A percentile compares a stretch with the other conserved stretches of the same genome.
phyloP scores from a whole-genome alignment of 768 basidiomycete genomes.

The Lactifluus volemus region DNA sequence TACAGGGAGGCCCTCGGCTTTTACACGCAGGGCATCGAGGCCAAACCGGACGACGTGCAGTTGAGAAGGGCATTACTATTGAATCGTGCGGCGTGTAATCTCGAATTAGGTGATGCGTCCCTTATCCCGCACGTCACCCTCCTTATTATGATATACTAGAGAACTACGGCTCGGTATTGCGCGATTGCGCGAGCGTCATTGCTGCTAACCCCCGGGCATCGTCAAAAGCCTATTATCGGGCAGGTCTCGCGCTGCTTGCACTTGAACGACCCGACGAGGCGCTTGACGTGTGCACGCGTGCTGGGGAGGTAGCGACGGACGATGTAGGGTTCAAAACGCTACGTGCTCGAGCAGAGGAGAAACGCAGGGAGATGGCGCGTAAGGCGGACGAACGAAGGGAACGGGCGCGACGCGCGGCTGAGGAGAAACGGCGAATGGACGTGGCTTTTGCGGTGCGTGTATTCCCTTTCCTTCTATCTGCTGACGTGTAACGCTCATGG shows the following conservation, averaged over 20 bases:
- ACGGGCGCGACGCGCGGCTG: slow-evolving; percentile 39
- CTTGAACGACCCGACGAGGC: slow-evolving; percentile 75
- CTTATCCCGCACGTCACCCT: neutral
- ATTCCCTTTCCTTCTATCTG: too few relatives aligned
- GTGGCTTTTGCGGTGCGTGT: slow-evolving; percentile 55
- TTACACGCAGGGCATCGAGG: slow-evolving; percentile 85
- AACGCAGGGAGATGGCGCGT: slow-evolving; percentile 42
- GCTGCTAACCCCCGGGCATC: slow-evolving; percentile 51
- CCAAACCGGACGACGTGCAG: slow-evolving; percentile 55
- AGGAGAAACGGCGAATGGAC: slow-evolving; percentile 44
- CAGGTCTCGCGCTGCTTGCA: slow-evolving; percentile 64
- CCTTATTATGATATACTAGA: neutral
- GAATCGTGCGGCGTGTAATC: slow-evolving; percentile 91
- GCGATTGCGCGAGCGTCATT: slow-evolving; percentile 74
- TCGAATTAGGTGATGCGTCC: slow-evolving; percentile 57
- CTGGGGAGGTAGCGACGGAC: slow-evolving; percentile 48
- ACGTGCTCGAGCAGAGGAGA: slow-evolving; percentile 38
- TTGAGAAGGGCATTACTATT: slow-evolving; percentile 63
- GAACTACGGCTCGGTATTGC: slow-evolving; percentile 80
- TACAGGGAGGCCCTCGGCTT: slow-evolving; percentile 83
- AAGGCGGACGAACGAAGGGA: slow-evolving; percentile 44
- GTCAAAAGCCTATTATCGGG: slow-evolving; percentile 84
- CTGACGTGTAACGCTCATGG: too few relatives aligned
- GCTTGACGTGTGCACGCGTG: slow-evolving; percentile 69
- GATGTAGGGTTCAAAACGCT: slow-evolving; percentile 47